A percentile compares a stretch with the other conserved stretches of the same genome.
Evolutionary conservation across 2,329 filamentous ascomycete species (phyloP).

Genomic region (Microdochium nivale): DNA sequence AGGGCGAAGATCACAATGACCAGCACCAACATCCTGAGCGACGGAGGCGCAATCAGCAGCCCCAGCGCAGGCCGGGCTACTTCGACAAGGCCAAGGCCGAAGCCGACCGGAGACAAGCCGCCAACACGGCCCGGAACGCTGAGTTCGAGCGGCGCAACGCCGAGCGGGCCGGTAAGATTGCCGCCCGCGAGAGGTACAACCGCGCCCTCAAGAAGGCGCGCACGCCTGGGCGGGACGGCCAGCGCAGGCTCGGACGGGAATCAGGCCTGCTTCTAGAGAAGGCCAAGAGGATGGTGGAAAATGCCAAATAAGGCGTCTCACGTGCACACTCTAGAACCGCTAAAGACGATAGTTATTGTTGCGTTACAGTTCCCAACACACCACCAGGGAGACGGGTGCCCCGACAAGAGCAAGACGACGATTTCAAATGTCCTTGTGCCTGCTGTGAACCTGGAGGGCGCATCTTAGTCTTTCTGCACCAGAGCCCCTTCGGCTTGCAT

Average conservation of each 20-base stretch:
- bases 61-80: conserved; percentile 32
- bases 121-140: conserved; percentile 30
- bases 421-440: too few species aligned
- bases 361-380: too few species aligned
- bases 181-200: conserved; percentile 56
- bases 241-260: conserved; percentile 74
- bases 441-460: too few species aligned
- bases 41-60: not conserved
- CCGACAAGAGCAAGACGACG: too few species aligned
- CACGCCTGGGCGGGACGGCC: conserved; percentile 59
- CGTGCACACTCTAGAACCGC: not conserved
- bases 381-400: too few species aligned
- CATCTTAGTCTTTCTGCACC: too few species aligned
- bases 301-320: conserved; percentile 11
- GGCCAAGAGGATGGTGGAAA: conserved; percentile 62
- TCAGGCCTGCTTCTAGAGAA: conserved; percentile 70
- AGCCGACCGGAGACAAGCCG: conserved; percentile 33
- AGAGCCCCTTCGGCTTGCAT: too few species aligned
- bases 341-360: too few species aligned
- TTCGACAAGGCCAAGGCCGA: conserved; percentile 55
- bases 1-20: conserved; percentile 2
- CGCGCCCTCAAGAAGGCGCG: conserved; percentile 66
- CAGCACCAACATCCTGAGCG: not conserved
- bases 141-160: conserved; percentile 42
- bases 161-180: conserved; percentile 56